Base-by-base conservation (phyloP, 495 filamentous ascomycete species). In the Letharia columbiana region DNA sequence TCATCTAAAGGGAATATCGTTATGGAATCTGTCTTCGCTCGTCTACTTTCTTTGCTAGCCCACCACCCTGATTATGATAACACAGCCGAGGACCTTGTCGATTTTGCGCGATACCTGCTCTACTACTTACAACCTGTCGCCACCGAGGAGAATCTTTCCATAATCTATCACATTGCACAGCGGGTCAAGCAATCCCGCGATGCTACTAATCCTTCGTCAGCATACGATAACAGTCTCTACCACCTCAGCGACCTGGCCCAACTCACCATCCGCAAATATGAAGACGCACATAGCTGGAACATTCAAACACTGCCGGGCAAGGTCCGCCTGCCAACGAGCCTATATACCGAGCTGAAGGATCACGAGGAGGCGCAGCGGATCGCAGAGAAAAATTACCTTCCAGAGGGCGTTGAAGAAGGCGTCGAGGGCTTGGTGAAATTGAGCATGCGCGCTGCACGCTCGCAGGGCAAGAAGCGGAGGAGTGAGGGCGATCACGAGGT, bases 101-200 rank as follows among this genome's bases (percentile, higher is more conserved):
- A 96, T 72, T 89, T 93, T 71, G 84, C 89, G 9, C 84, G 82
- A 70, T 99, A 97, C 73, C 84, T 98, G 61, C 77, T 96, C 35
- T 96, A 91, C 76, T 99, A 97, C 73, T 78, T 98, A 49, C 84
- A 81, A 45, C 85, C 86, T 37, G 87, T 97, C 20, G 92, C 89
- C 15, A 95, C 87, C 39, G 87, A 91, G 69, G 85, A 89, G 28
- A 98, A 97, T 70, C 80, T 98, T 11, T 88, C 89, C 0, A 76
- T 96, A 66, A 92, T 99, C 66, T 95, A 87, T 79, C 91, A 96
- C 74, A 86, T 96, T 59, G 93, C 90, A 23, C 91, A 98, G 77
- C 87, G 91, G 12, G 87, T 96, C 60, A 99, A 99, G 77, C 89
- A 92, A 76, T 88, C 90, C 33, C 84, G 86, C 31, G 95, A 98